These are phyloP conservation scores for Suhomyces vadensis DNA, from an alignment of 805 yeast genomes.

Conservation along the genomic window DNA sequence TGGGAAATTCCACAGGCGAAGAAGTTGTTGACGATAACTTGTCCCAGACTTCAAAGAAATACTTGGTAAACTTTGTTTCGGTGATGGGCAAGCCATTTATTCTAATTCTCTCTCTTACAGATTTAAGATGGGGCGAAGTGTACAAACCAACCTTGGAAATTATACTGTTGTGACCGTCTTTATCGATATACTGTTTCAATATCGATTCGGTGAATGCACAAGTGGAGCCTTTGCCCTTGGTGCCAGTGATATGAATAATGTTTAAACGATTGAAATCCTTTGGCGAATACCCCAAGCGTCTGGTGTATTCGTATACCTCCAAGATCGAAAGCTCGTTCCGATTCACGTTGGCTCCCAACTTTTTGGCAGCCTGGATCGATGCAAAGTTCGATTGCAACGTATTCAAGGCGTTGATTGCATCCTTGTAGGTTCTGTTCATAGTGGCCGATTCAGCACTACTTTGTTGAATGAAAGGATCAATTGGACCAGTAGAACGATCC, in stretches of 20 bases:
- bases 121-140: constrained; percentile 92
- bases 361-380: constrained; percentile 77
- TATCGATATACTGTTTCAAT: constrained; percentile 54
- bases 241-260: constrained; percentile 91
- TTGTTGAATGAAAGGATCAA: not conserved
- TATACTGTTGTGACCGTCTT: constrained; percentile 3
- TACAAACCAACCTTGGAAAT: constrained; percentile 81
- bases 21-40: constrained; percentile 60
- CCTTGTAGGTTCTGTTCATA: constrained; percentile 39
- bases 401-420: constrained; percentile 84
- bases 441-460: not conserved
- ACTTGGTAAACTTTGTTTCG: constrained; percentile 77
- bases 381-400: constrained; percentile 90
- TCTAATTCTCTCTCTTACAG: constrained; percentile 88
- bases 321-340: constrained; percentile 66
- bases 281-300: constrained; percentile 47
- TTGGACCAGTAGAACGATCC: constrained; percentile 1
- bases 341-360: constrained; percentile 61
- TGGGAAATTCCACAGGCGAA: constrained; percentile 59
- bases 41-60: constrained; percentile 96
- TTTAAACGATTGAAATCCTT: constrained; percentile 72
- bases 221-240: constrained; percentile 98
- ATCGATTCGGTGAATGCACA: constrained; percentile 92
- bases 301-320: constrained; percentile 62
- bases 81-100: constrained; percentile 84